Evolutionary conservation across 768 basidiomycete genomes (phyloP), one percentile per base, ranked within the genome.

Genomic region (Mycena floridula): DNA sequence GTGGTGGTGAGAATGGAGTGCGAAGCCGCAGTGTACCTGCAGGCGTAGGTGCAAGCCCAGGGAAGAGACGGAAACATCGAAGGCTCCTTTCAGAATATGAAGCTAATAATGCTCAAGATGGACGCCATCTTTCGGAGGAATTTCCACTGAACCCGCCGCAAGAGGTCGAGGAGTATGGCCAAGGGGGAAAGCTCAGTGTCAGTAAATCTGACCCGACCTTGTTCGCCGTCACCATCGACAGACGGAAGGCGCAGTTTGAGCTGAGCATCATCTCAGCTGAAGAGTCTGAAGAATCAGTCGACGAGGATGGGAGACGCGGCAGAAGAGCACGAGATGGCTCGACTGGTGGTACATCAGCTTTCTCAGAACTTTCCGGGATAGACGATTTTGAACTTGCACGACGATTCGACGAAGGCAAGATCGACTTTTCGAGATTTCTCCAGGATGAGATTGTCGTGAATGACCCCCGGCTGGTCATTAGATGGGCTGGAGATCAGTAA

Each of bases 401-500:
- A 42, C 37, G 68, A 1, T 90, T 94, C 57, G 68, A 77, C 16
- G 56, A 65, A n/a, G 76, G 77, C 12, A 74, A 77, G 50, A 63
- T 95, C 22, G 73, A 81, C 25, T 89, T 83, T 54, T 58, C 72
- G 16, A 66, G 61, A 25, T 84, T 96, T 46, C 59, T 95, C 42
- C 70, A 76, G 24, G 80, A 90, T 44, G 78, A 77, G 12, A 58
- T 59, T 5, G 59, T 91, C 22, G 76, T 85, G 4, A 63, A 70
- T 26, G 76, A 85, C 53, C 74, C 79, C 7, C 63, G 74, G 23
- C 70, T 95, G 27, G 85, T 91, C 3, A 76, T 94, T 41, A 72
- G 77, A 47, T 94, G 89, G 81, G 71, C 73, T 30, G 75, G 71
- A 8, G 72, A 74, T 40, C 77, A 74, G 85, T 88, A 47, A 57